phyloP scores from a whole-genome alignment of 2,329 filamentous ascomycete genomes.

The Neopestalotiopsis rosae region DNA sequence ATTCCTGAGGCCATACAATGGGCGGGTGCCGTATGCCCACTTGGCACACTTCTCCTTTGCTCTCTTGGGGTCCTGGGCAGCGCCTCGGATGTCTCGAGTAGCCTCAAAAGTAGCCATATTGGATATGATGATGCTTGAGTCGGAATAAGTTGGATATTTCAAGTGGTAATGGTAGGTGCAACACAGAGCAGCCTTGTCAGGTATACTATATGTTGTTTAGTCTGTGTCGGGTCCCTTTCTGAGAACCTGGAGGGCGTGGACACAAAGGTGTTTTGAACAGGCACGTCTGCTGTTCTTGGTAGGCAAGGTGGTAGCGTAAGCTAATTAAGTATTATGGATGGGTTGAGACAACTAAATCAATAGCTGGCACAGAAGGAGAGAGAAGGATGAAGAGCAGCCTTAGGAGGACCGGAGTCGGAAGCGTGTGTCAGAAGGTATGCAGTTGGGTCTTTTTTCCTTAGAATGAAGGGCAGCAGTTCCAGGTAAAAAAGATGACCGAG shows the following conservation, averaged over 20 bases:
- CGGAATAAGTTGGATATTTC: not conserved
- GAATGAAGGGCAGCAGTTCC: conserved; percentile 8
- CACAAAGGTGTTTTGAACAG: conserved; percentile 7
- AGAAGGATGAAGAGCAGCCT: conserved; percentile 8
- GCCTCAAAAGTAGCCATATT: conserved; percentile 35
- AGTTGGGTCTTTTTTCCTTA: conserved; percentile 13
- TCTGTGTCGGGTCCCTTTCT: not conserved
- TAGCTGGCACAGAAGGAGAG: conserved; percentile 1
- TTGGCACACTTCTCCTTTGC: conserved; percentile 47
- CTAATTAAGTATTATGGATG: conserved; percentile 7
- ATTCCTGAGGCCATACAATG: conserved; percentile 32
- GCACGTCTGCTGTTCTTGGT: not conserved
- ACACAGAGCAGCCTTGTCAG: conserved; percentile 15
- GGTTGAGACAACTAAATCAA: conserved; percentile 13
- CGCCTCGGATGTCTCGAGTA: conserved; percentile 49
- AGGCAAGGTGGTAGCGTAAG: not conserved
- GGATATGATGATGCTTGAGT: not conserved
- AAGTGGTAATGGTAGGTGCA: not conserved
- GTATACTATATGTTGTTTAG: conserved; percentile 4
- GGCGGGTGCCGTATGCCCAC: conserved; percentile 46
- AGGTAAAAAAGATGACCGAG: conserved; percentile 8
- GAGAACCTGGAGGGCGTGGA: conserved; percentile 8
- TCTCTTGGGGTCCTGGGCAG: conserved; percentile 48
- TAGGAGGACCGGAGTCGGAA: not conserved
- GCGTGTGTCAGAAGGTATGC: conserved; percentile 3